Conservation (phyloP, 2,329 filamentous ascomycete species). For the Ophiobolus disseminans region DNA sequence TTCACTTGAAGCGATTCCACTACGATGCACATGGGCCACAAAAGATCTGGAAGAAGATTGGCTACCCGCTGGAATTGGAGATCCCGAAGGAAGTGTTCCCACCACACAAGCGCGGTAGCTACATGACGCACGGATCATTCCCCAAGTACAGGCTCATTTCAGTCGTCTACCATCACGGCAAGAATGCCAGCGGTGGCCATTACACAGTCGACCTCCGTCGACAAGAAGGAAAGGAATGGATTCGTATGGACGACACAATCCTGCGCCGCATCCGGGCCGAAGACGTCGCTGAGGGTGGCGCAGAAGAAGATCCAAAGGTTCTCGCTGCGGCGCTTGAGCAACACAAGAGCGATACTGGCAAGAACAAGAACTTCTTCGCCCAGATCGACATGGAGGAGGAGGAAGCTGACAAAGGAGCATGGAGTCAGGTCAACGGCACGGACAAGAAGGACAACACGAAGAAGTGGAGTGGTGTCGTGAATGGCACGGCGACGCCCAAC, state of each 20-base stretch:
- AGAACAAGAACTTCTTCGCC: constrained; percentile 77
- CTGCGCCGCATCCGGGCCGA: constrained; percentile 85
- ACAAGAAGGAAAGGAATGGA: constrained; percentile 95
- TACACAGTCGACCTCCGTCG: constrained; percentile 97
- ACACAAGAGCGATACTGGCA: constrained; percentile 64
- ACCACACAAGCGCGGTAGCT: constrained; percentile 71
- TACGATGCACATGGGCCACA: constrained; percentile 90
- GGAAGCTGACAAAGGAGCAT: constrained; percentile 70
- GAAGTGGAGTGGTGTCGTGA: constrained; percentile 69
- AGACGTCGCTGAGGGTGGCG: constrained; percentile 85
- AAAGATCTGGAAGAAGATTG: constrained; percentile 98
- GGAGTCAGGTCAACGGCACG: constrained; percentile 83
- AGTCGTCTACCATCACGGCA: constrained; percentile 97
- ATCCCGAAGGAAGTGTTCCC: constrained; percentile 91
- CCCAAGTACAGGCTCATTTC: constrained; percentile 86
- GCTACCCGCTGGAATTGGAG: constrained; percentile 92
- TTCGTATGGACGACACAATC: constrained; percentile 91
- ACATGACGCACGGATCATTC: constrained; percentile 70
- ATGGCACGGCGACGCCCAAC: constrained; percentile 65
- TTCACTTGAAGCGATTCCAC: constrained; percentile 97
- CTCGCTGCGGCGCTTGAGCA: constrained; percentile 71
- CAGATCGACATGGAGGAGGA: constrained; percentile 66
- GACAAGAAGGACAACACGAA: constrained; percentile 64
- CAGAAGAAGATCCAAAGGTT: constrained; percentile 77
- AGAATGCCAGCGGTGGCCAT: constrained; percentile 93